Conservation (phyloP, 139 green algal genomes). For the Astrephomene gubernaculifera region DNA sequence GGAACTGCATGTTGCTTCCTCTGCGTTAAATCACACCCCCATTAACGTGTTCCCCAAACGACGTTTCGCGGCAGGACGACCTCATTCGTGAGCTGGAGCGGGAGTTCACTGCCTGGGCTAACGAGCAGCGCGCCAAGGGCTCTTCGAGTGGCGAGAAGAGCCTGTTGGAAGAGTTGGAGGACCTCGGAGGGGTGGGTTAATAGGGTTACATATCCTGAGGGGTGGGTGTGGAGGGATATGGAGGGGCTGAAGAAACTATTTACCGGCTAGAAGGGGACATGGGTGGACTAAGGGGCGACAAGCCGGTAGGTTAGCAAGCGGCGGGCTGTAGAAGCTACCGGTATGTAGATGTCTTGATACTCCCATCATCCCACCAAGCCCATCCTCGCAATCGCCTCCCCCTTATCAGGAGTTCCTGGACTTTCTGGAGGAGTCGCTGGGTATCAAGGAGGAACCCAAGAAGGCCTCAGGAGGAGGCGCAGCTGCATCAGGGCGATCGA, state of each 20-base stretch:
- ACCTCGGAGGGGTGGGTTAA: conserved; percentile 57
- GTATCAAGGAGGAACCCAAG: conserved; percentile 30
- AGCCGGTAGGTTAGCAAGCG: too few species aligned
- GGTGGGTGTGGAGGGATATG: too few species aligned
- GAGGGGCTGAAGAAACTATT: too few species aligned
- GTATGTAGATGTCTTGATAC: too few species aligned
- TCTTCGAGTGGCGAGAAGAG: conserved; percentile 47
- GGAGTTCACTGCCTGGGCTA: conserved; percentile 55
- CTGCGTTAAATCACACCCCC: too few species aligned
- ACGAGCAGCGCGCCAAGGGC: conserved; percentile 33
- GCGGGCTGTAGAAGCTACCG: too few species aligned
- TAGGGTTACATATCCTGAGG: too few species aligned
- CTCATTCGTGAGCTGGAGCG: conserved; percentile 73
- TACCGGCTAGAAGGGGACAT: too few species aligned
- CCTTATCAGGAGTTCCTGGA: conserved; percentile 70
- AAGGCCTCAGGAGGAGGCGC: not conserved
- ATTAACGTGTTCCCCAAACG: not conserved
- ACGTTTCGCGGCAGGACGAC: conserved; percentile 54
- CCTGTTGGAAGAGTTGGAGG: conserved; percentile 70
- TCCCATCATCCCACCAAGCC: too few species aligned
- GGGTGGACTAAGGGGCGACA: too few species aligned
- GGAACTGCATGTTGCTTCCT: too few species aligned
- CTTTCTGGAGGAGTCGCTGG: conserved; percentile 66
- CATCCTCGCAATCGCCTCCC: too few species aligned
- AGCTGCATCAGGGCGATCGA: not conserved